Evolutionary conservation across 1,284 basidiomycete species (phyloP), one percentile per base, ranked within the genome.

Genomic region (Cyathus olla): DNA sequence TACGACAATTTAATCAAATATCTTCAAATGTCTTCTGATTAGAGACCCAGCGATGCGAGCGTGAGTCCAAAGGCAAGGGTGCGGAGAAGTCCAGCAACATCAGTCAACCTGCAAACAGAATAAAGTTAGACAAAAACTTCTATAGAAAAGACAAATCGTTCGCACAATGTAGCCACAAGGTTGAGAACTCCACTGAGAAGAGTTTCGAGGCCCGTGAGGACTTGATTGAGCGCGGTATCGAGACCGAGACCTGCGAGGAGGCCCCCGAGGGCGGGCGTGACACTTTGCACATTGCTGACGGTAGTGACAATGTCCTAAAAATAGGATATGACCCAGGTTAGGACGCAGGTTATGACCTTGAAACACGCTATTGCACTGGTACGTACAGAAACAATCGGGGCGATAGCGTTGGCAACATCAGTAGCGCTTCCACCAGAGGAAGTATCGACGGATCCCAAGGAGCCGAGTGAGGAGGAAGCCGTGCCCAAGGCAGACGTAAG

Each of bases 371-470:
- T 22, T 3, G 56, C 13, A 40, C 31, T 22, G 60, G 57, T 31
- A 50, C 71, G 46, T 29, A 74, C 71, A 13, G 64, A 65, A 52
- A 76, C 37, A 50, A 76, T 62, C 1, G 52, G 67, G 15, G 75
- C 72, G 37, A 72, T 54, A 31, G 69, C 61, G 17, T 63, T 59
- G 15, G 74, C 75, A 48, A 76, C 63, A 17, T 74, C 70, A n/a
- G 69, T 63, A 27, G 50, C 28, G 44, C 51, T 67, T 63, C n/a
- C 66, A 60, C 55, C 70, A 59, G 51, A 61, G 50, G 47, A 60
- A 40, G 49, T 31, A 40, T 51, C 51, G 27, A 39, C 55, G 19
- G 59, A 52, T 31, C 63, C 44, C 48, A 77, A 68, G 8, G 59
- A 44, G n/a, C 58, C n/a, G 40, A 77, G 65, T 4, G 66, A 62